These are phyloP conservation scores for Brasilioporus rufonigricans DNA, from an alignment of 768 basidiomycete genomes.

Conservation along the genomic window DNA sequence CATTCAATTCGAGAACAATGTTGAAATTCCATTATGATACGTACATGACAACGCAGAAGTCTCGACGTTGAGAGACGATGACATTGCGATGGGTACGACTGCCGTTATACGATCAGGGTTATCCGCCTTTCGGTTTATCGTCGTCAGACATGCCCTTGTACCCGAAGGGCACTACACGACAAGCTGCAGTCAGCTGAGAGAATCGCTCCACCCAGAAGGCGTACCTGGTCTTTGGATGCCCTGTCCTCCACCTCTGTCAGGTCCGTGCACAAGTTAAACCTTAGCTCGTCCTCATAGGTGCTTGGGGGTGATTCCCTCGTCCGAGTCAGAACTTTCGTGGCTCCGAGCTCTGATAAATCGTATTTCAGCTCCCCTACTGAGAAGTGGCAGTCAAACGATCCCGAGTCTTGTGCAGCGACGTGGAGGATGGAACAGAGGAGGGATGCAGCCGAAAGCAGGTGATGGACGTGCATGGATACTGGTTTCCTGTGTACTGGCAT, in stretches of 20 bases:
- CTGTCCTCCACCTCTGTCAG: conserved; percentile 46
- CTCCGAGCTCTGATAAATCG: conserved; percentile 57
- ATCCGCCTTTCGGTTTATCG: conserved; percentile 57
- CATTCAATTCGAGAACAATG: conserved; percentile 4
- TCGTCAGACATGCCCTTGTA: conserved; percentile 73
- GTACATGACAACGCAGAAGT: conserved; percentile 33
- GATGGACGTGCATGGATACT: neutral
- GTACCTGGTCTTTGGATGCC: conserved; percentile 65
- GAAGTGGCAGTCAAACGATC: conserved; percentile 52
- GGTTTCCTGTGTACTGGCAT: conserved; percentile 23
- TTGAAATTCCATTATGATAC: conserved; percentile 25
- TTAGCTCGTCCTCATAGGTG: conserved; percentile 53
- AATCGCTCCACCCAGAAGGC: conserved; percentile 18
- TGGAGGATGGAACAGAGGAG: conserved; percentile 23
- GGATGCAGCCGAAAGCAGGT: conserved; percentile 12
- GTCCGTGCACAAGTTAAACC: conserved; percentile 68
- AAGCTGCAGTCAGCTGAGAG: conserved; percentile 6
- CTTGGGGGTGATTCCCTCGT: conserved; percentile 64
- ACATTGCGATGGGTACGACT: conserved; percentile 72
- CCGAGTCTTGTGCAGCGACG: conserved; percentile 36
- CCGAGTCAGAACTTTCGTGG: conserved; percentile 48
- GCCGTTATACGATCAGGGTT: conserved; percentile 59
- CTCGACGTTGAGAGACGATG: conserved; percentile 27
- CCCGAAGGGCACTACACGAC: conserved; percentile 57
- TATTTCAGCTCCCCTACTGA: conserved; percentile 45